phyloP scores from a whole-genome alignment of 1,139 yeast species.

The Candida tropicalis region DNA sequence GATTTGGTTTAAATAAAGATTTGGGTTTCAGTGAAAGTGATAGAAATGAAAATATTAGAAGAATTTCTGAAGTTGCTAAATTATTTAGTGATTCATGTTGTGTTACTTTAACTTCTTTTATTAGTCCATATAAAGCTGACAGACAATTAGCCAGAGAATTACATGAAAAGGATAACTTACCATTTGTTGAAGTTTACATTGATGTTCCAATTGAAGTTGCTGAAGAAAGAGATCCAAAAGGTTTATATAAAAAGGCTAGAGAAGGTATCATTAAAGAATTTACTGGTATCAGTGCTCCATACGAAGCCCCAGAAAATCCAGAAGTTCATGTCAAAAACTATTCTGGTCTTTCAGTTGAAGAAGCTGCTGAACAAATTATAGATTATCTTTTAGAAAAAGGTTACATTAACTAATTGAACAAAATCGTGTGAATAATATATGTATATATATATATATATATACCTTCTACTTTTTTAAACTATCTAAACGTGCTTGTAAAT shows the following conservation, averaged over 20 bases:
- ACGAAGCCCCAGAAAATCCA: slow-evolving; percentile 85
- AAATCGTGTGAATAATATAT: not conserved
- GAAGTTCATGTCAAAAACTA: slow-evolving; percentile 83
- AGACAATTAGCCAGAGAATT: slow-evolving; percentile 83
- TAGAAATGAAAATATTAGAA: slow-evolving; percentile 90
- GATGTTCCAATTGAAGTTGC: slow-evolving; percentile 94
- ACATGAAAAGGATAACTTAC: slow-evolving; percentile 73
- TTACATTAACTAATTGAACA: slow-evolving; percentile 30
- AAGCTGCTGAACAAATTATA: slow-evolving; percentile 73
- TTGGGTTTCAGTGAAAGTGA: slow-evolving; percentile 90
- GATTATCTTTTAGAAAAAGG: slow-evolving; percentile 65
- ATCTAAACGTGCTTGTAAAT: slow-evolving; percentile 84
- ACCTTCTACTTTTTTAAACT: slow-evolving; percentile 62
- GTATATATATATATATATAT: not conserved
- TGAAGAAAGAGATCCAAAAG: slow-evolving; percentile 96
- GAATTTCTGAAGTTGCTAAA: slow-evolving; percentile 90
- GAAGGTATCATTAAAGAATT: slow-evolving; percentile 93
- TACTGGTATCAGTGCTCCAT: slow-evolving; percentile 95
- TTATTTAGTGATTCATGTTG: slow-evolving; percentile 88
- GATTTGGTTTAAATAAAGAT: slow-evolving; percentile 94
- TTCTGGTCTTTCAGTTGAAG: slow-evolving; percentile 67
- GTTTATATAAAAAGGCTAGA: slow-evolving; percentile 93
- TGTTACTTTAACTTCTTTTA: slow-evolving; percentile 85
- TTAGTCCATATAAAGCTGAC: slow-evolving; percentile 85
- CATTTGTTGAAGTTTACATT: slow-evolving; percentile 86